Conservation (phyloP, 176 grass and related monocot species). For the Musa troglodytarum region DNA sequence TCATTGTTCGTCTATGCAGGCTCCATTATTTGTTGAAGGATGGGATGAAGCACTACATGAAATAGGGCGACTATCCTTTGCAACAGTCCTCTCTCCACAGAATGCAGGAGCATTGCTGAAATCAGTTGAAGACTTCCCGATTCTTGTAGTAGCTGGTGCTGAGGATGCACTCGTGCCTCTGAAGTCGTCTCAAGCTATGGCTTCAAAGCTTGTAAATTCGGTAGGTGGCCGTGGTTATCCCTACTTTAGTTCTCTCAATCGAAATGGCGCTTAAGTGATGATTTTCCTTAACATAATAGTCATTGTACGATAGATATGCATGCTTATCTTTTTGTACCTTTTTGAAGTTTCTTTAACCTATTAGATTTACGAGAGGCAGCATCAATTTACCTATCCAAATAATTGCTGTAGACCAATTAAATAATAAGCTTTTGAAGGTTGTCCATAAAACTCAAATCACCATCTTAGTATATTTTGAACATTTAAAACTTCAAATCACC, state of each 20-base stretch:
- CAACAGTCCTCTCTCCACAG: conserved; percentile 69
- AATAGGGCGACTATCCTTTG: conserved; percentile 84
- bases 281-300: background rate
- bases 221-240: conserved; percentile 31
- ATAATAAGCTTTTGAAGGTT: too few species aligned
- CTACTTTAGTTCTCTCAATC: background rate
- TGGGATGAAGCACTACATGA: conserved; percentile 98
- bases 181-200: conserved; percentile 79
- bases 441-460: too few species aligned
- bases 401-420: too few species aligned
- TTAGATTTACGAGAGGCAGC: too few species aligned
- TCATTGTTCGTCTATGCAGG: conserved; percentile 32
- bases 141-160: conserved; percentile 75
- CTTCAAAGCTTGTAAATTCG: conserved; percentile 77
- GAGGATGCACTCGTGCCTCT: conserved; percentile 83
- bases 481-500: too few species aligned
- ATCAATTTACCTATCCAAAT: too few species aligned
- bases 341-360: too few species aligned
- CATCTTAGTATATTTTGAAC: too few species aligned
- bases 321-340: background rate
- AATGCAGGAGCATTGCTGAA: conserved; percentile 53
- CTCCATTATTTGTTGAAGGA: conserved; percentile 81
- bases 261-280: background rate
- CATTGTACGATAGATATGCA: background rate
- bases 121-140: conserved; percentile 69